These are phyloP conservation scores for Cytospora chrysosperma DNA, from an alignment of 2,329 filamentous ascomycete species.

Conservation along the genomic window DNA sequence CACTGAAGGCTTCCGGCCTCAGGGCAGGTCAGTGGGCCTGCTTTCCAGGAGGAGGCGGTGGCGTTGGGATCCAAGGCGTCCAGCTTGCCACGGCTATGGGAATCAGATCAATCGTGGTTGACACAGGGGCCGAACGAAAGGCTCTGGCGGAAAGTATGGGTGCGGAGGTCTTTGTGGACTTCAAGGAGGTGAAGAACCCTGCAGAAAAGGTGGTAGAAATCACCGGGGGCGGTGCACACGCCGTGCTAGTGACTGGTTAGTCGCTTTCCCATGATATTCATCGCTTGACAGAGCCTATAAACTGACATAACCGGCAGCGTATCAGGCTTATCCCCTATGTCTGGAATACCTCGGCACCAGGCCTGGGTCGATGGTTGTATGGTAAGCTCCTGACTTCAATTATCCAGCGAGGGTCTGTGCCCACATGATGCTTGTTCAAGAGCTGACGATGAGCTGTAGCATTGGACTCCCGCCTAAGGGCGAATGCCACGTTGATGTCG, in stretches of 20 bases:
- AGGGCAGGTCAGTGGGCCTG: constrained; percentile 53
- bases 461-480: constrained; percentile 24
- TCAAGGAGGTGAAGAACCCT: constrained; percentile 38
- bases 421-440: neutral
- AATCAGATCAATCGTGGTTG: constrained; percentile 54
- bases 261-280: neutral
- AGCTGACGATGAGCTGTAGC: constrained; percentile 4
- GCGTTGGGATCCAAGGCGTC: constrained; percentile 57
- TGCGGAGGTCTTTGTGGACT: constrained; percentile 57
- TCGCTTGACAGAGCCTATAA: neutral
- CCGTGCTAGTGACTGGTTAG: constrained; percentile 24
- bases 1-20: constrained; percentile 50
- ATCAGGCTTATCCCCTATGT: constrained; percentile 23
- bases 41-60: constrained; percentile 55
- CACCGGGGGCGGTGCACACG: constrained; percentile 24
- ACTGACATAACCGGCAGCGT: constrained; percentile 6
- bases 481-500: constrained; percentile 21
- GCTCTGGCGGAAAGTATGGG: constrained; percentile 48
- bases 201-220: constrained; percentile 18
- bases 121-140: constrained; percentile 48
- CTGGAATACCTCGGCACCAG: constrained; percentile 21
- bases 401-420: no score
- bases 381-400: constrained; percentile 7
- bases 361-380: constrained; percentile 19
- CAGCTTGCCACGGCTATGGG: constrained; percentile 56